phyloP scores from a whole-genome alignment of 2,329 filamentous ascomycete species.

The Akanthomyces dipterigenus region DNA sequence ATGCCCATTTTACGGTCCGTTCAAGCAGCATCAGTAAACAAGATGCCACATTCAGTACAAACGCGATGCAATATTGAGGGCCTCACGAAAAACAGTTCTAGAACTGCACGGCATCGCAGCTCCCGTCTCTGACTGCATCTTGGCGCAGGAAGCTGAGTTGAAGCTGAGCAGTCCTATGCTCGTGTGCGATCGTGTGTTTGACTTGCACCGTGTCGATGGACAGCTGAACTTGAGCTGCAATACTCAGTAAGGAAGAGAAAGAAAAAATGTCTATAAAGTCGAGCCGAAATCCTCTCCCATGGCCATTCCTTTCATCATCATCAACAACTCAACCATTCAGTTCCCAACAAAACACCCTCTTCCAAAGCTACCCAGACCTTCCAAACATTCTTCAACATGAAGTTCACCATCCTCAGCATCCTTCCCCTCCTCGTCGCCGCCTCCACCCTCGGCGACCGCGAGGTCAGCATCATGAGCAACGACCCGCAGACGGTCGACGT shows the following conservation, averaged over 20 bases:
- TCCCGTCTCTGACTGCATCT: not conserved
- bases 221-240: not conserved
- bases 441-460: not conserved
- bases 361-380: not conserved
- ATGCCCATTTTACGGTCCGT: not conserved
- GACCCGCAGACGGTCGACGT: not conserved
- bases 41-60: not conserved
- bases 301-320: not conserved
- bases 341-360: not conserved
- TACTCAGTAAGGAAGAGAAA: not conserved
- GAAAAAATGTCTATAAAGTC: not conserved
- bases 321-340: not conserved
- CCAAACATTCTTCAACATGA: not conserved
- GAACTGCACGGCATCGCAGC: not conserved
- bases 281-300: not conserved
- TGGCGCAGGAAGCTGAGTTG: constrained; percentile 3
- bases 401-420: not conserved
- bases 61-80: not conserved
- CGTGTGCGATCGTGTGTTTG: not conserved
- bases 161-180: not conserved
- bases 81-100: not conserved
- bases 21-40: not conserved
- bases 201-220: not conserved
- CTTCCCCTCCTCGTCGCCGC: not conserved
- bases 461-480: not conserved